These are phyloP conservation scores for Polygonum maritimum DNA, from an alignment of 148 eudicot species.

Conservation along the genomic window DNA sequence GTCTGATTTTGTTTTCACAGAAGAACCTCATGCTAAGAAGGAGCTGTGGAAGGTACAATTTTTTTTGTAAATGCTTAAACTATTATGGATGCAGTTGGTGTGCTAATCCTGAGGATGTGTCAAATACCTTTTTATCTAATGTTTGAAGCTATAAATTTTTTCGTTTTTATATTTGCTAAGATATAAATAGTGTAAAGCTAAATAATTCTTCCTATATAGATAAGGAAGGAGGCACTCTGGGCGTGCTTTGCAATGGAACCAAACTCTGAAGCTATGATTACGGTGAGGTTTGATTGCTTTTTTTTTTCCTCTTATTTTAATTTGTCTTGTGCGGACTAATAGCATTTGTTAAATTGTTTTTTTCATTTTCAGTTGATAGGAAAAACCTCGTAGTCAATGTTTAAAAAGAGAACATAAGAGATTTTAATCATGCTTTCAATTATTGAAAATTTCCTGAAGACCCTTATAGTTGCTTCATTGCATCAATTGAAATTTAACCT, in stretches of 20 bases:
- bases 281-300: conserved; percentile 35
- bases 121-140: neutral
- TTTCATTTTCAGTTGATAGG: neutral
- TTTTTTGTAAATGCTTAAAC: neutral
- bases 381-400: neutral
- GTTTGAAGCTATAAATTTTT: neutral
- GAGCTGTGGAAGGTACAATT: conserved; percentile 89
- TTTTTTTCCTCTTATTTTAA: neutral
- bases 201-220: conserved; percentile 32
- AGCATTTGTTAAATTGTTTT: neutral
- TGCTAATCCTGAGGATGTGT: neutral
- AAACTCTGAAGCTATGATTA: conserved; percentile 74
- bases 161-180: too few relatives aligned
- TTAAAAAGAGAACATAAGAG: neutral
- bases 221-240: conserved; percentile 99
- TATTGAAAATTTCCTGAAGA: neutral
- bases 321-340: neutral
- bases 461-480: neutral
- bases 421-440: neutral
- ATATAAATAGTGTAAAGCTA: neutral
- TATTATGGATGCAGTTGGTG: neutral
- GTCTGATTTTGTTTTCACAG: conserved; percentile 81
- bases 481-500: neutral
- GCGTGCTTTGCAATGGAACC: conserved; percentile 98
- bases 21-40: conserved; percentile 84